A percentile compares a stretch with the other conserved stretches of the same genome.
phyloP scores from a whole-genome alignment of 768 basidiomycete species.

The Dioszegia hungarica region DNA sequence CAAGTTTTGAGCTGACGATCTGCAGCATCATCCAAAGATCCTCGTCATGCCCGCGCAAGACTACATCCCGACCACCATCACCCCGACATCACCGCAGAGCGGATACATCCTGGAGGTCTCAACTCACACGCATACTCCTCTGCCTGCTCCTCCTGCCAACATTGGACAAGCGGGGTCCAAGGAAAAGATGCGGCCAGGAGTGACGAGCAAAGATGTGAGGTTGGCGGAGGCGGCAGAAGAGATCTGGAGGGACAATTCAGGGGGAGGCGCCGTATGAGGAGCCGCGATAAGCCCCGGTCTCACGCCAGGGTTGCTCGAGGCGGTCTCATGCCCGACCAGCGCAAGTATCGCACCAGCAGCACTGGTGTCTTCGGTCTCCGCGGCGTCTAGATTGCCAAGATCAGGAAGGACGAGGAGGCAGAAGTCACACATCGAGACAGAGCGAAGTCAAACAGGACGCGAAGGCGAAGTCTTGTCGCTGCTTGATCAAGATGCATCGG shows the following conservation, averaged over 20 bases:
- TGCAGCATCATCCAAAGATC: slow-evolving; percentile 40
- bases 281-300: too few relatives aligned
- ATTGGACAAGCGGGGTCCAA: neutral
- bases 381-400: too few relatives aligned
- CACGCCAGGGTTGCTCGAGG: too few relatives aligned
- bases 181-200: slow-evolving; percentile 28
- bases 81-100: neutral
- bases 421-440: too few relatives aligned
- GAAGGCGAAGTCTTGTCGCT: too few relatives aligned
- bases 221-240: slow-evolving; percentile 27
- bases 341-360: too few relatives aligned
- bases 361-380: too few relatives aligned
- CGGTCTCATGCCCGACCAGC: too few relatives aligned
- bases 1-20: neutral
- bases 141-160: slow-evolving; percentile 11
- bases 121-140: slow-evolving; percentile 38
- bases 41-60: slow-evolving; percentile 25
- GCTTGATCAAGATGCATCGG: too few relatives aligned
- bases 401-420: too few relatives aligned
- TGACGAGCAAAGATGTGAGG: slow-evolving; percentile 33
- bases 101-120: slow-evolving; percentile 30
- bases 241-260: neutral
- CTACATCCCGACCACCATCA: slow-evolving; percentile 7
- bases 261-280: neutral
- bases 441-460: too few relatives aligned